Evolutionary conservation across 2,329 filamentous ascomycete species (phyloP).

Genomic region (Paracamarosporium sp.): DNA sequence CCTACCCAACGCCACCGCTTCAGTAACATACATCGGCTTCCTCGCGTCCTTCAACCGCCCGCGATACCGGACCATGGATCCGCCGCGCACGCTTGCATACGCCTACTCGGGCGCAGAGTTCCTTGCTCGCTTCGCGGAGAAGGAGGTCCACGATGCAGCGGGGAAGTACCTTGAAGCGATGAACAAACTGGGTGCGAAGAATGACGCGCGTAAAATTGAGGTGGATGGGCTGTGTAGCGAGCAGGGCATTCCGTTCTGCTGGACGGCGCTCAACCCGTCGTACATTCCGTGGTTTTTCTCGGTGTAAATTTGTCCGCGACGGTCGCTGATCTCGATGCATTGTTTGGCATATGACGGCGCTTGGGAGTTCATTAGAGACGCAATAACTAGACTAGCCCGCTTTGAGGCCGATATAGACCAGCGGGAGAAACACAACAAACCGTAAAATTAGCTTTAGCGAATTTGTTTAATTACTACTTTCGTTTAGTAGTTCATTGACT

Average conservation of each 20-base stretch:
- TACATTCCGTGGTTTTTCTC: conserved; percentile 12
- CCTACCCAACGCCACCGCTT: conserved; percentile 5
- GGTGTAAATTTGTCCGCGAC: not conserved
- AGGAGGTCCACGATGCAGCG: not conserved
- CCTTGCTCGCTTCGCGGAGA: conserved; percentile 1
- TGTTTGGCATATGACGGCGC: not conserved
- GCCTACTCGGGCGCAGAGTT: not conserved
- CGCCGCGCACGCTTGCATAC: conserved; percentile 6
- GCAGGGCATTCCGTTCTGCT: conserved; percentile 10
- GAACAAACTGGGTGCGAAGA: conserved; percentile 3
- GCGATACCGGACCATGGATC: conserved; percentile 5
- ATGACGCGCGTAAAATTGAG: conserved; percentile 4
- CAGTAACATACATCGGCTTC: conserved; percentile 6
- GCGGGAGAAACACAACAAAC: too few species aligned
- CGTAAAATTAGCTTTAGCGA: too few species aligned
- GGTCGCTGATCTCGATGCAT: not conserved
- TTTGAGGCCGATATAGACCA: not conserved
- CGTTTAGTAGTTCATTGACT: too few species aligned
- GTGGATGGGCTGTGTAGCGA: conserved; percentile 5
- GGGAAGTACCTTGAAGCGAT: not conserved
- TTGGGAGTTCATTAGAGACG: not conserved
- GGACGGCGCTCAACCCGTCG: conserved; percentile 6
- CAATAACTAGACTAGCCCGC: too few species aligned
- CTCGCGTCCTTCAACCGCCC: conserved; percentile 10
- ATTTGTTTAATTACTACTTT: too few species aligned